phyloP scores from a whole-genome alignment of 345 rosid genomes.

The Cardamine resedifolia region DNA sequence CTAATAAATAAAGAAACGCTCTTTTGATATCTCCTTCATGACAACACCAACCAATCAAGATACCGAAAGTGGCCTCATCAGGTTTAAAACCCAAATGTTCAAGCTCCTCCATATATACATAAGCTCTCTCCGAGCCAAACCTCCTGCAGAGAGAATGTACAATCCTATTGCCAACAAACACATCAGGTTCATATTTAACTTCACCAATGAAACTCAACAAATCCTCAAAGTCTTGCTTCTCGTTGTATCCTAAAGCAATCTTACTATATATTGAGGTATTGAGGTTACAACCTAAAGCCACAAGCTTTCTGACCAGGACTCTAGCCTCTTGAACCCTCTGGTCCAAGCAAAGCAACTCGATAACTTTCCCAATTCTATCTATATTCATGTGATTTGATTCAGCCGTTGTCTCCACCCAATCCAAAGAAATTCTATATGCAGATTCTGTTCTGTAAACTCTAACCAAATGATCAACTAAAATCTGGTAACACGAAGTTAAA shows the following conservation, averaged over 20 bases:
- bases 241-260: constrained; percentile 58
- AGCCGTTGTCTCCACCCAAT: constrained; percentile 47
- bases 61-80: constrained; percentile 60
- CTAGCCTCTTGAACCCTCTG: constrained; percentile 68
- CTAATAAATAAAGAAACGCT: constrained; percentile 52
- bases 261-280: constrained; percentile 43
- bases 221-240: constrained; percentile 81
- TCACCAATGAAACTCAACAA: constrained; percentile 51
- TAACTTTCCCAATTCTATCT: constrained; percentile 44
- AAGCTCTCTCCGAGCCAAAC: constrained; percentile 57
- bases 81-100: constrained; percentile 59
- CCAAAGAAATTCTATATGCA: constrained; percentile 53
- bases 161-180: constrained; percentile 58
- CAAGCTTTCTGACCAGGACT: constrained; percentile 53
- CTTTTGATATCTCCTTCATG: constrained; percentile 53
- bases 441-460: constrained; percentile 44
- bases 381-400: constrained; percentile 34
- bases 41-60: constrained; percentile 72
- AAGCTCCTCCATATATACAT: constrained; percentile 53
- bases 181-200: constrained; percentile 46
- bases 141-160: constrained; percentile 49
- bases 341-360: constrained; percentile 58
- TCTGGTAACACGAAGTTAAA: constrained; percentile 43
- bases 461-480: constrained; percentile 51
- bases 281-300: constrained; percentile 47